Conservation (phyloP, 2,329 filamentous ascomycete genomes). For the Apiospora pterosperma region DNA sequence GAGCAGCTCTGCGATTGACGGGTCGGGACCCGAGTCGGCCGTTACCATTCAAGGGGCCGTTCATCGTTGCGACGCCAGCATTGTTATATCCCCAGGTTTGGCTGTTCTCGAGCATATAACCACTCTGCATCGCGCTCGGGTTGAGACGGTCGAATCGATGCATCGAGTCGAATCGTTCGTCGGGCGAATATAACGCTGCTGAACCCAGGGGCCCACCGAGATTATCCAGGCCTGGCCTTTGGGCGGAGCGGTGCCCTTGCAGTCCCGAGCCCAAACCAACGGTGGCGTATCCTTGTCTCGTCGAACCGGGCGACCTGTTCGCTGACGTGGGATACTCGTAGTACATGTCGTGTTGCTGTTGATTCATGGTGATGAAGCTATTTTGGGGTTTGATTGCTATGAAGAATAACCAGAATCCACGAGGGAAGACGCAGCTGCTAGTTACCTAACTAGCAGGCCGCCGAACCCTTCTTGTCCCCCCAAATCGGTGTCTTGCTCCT, state of each 20-base stretch:
- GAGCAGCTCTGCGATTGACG: constrained; percentile 54
- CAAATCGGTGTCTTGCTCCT: background rate
- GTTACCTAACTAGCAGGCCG: constrained; percentile 4
- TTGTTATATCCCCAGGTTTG: constrained; percentile 67
- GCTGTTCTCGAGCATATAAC: constrained; percentile 62
- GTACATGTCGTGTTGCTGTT: constrained; percentile 66
- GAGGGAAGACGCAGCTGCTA: constrained; percentile 5
- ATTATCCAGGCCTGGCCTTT: constrained; percentile 75
- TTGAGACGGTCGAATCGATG: constrained; percentile 34
- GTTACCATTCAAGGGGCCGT: constrained; percentile 63
- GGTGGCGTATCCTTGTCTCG: constrained; percentile 58
- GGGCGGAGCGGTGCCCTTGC: constrained; percentile 60
- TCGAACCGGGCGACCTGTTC: constrained; percentile 71
- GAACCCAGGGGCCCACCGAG: constrained; percentile 58
- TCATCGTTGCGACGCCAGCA: constrained; percentile 60
- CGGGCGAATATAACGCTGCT: constrained; percentile 63
- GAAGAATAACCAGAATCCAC: background rate
- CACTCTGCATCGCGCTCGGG: constrained; percentile 19
- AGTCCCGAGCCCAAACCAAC: constrained; percentile 51
- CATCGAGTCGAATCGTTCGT: constrained; percentile 60
- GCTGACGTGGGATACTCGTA: constrained; percentile 60
- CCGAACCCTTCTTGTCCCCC: constrained; percentile 2
- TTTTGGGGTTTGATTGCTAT: constrained; percentile 1
- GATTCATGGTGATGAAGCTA: constrained; percentile 36
- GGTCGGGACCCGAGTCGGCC: constrained; percentile 48